Base-by-base conservation (phyloP, 2,329 filamentous ascomycete genomes). In the Fusarium circinatum region DNA sequence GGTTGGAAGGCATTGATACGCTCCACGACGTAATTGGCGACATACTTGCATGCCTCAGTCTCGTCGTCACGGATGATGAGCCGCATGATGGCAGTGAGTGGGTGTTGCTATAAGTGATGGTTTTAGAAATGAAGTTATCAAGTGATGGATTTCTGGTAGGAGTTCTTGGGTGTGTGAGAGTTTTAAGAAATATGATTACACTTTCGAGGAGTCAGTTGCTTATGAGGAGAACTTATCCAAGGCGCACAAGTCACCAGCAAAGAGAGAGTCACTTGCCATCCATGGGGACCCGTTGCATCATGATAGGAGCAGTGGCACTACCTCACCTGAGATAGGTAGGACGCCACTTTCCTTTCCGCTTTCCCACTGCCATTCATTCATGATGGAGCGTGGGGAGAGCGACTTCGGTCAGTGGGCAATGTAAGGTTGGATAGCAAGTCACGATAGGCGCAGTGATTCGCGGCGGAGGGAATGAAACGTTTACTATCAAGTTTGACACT, bases 1-100 rank as follows among this genome's bases (percentile, higher is more conserved):
- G 94, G 94, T 55, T 88, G 88, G 83, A 94, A 96, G 69, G 89
- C 85, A 78, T 92, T 93, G 86, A 96, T 96, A 76, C 93, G 91
- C 77, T 93, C 92, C 83, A 95, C 90, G 77, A 96, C 92, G 83
- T 96, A 95, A 82, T 94, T 91, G 70, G 93, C 93, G 75, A 95
- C 92, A 82, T 95, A 95, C 76, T 87, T 86, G 79, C 93, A 94
- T 64, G 92, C 92, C 71, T 88, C 85, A 62, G 87, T 82, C 76
- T 92, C 87, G 78, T 94, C 88, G 81, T 95, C 91, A 81, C 93
- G 89, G 80, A 96, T 93, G 83, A 96, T 95, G 79, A 96, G 89
- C 85, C 93, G 91, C 94, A 94, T 96, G 77, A 77, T 85, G 80
- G 32, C 32, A 34, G 32, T 34, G 32, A 65, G 70, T 67, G 70